Evolutionary conservation across 2,329 filamentous ascomycete genomes (phyloP), one percentile per base, ranked within the genome.

Genomic region (Thermoascus crustaceus): DNA sequence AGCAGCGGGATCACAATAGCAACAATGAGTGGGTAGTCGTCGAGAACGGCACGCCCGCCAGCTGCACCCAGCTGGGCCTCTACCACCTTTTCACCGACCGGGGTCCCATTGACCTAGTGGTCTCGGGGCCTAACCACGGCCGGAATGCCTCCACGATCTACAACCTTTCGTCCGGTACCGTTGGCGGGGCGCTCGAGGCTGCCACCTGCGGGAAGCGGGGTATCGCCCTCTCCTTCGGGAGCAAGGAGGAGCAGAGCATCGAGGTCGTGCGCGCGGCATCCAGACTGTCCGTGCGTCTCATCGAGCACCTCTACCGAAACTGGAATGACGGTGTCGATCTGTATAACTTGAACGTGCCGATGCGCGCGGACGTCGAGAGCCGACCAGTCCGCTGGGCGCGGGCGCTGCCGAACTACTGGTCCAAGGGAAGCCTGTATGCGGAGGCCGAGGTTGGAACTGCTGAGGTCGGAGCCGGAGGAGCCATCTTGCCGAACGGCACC

Each of bases 341-440:
- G 13, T 94, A 93, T 60, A 82, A 77, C 41, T 76, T 94, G 46
- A 95, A 95, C 50, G 78, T 94, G 9, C 87, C 88, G 4, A 71
- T 95, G 35, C 69, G 88, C 3, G 75, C 80, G 43, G 80, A 78
- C 11, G 76, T 94, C 1, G 80, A 80, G 47, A 56, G 59, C 4
- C 67, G 73, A 35, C 84, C 82, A 54, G 77, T 87, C 1, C 50
- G 86, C 16, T 94, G 77, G 67, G 86, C 88, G 1, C 68, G 75
- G 36, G 80, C 93, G 65, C 59, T 94, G 52, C 85, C 93, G 61
- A 95, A 94, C 60, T 80, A 82, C 56, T 95, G 88, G 88, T 69
- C 68, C 11, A 67, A 72, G 9, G 83, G 80, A 1, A 82, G 80
- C 38, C 85, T 85, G 55, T 94, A 94, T 61, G 73, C 84, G 42